Base-by-base conservation (phyloP, 306 rosid species). In the Lathyrus sativus region DNA sequence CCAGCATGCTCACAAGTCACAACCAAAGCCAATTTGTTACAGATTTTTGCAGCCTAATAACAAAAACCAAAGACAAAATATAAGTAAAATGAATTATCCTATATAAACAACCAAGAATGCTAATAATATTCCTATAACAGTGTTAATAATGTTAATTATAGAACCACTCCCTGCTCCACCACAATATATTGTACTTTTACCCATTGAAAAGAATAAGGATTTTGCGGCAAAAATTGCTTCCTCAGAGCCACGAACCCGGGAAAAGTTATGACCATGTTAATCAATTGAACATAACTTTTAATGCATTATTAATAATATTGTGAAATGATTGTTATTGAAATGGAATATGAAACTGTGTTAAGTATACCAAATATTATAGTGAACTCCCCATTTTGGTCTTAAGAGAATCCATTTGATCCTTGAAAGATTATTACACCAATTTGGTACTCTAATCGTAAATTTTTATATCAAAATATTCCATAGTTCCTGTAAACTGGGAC, bases 181-280 rank as follows among this genome's bases (percentile, higher is more conserved):
- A 74, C 97, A 93, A 73, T 83, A 80, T 55, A 93, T 80, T 57
- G 86, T 75, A 81, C 83, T 85, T 87, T 83, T 19, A 19, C 97
- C 98, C 97, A 90, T 93, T 7, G 95, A 80, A 65, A 74, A 79
- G 55, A 93, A 85, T 43, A 90, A 24, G 28, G 96, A 67, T 57
- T 88, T 78, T 76, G 98, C 93, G 41, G 91, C 81, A 24, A 76
- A 41, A 74, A 77, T 85, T 65, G 87, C 93, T 74, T 90, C 93
- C 83, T 90, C 91, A 1, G 86, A 78, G 57, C 97, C 98, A 85
- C 96, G 96, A 74, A 90, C 96, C 96, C 89, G 79, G n/a, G 74
- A 26, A 65, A 62, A 79, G 59, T n/a, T 64, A 72, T 75, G 22
- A 19, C 22, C 22, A 55, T 68, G 44, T 51, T 65, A 13, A 56